Base-by-base conservation (phyloP, 2,329 filamentous ascomycete genomes). In the Pseudogymnoascus sp. region DNA sequence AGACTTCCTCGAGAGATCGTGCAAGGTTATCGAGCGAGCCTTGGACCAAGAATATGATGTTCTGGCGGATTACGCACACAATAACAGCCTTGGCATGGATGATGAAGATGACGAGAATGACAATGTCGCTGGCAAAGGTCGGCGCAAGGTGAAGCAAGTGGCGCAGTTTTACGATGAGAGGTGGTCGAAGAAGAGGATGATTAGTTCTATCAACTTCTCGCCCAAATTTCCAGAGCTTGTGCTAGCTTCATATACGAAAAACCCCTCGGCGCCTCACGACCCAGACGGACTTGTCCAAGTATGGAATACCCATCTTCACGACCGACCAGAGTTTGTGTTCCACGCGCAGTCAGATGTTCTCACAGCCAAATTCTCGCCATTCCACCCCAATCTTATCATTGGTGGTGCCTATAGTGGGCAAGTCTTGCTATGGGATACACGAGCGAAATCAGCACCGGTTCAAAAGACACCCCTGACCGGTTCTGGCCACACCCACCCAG, bases 101-200 rank as follows among this genome's bases (percentile, higher is more conserved):
- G 91, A 96, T 56, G 92, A 96, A 59, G 91, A 96, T 63, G 92
- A 91, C 68, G 88, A 91, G 67, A 80, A 77, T 60, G 88, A 88
- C 14, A 88, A 88, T 64, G 85, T 84, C 2, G 83, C 85, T 34
- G 88, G 87, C 3, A 88, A 88, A 67, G 88, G 88, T 60, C 86
- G 88, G 42, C 81, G 90, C 68, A 84, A 89, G 67, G 85, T 96
- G 70, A 93, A 90, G 74, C 93, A 99, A 76, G 82, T 96, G 59
- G 88, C 89, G 37, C 93, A 97, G 71, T 97, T 97, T 76, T 96
- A 90, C 77, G 93, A 97, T 72, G 90, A 96, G 65, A 85, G 92
- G 73, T 97, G 93, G 90, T 96, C 91, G 72, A 96, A 96, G 80
- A 96, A 97, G 79, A 88, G 93, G 68, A 97, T 97, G 89, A 89